Conservation (phyloP, 352 stramenopile genomes). For the Globisporangium paddicum region DNA sequence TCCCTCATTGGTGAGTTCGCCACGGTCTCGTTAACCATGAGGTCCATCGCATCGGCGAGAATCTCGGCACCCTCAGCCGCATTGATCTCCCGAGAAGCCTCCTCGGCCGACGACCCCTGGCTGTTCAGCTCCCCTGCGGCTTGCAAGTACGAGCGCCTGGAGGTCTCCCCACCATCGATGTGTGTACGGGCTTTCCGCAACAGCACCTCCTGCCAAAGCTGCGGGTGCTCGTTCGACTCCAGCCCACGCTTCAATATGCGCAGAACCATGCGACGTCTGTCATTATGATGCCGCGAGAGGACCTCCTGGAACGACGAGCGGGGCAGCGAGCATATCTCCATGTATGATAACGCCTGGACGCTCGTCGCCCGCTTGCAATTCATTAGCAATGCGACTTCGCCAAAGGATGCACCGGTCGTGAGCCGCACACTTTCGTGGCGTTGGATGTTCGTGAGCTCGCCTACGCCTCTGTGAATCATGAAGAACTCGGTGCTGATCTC, state of each 20-base stretch:
- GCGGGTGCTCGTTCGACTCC: constrained; percentile 18
- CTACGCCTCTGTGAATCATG: constrained; percentile 33
- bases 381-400: constrained; percentile 18
- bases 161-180: not conserved
- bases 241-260: constrained; percentile 16
- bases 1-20: not conserved
- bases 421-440: constrained; percentile 8
- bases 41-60: not conserved
- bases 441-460: constrained; percentile 16
- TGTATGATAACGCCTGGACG: constrained; percentile 17
- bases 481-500: constrained; percentile 35
- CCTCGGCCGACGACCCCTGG: not conserved
- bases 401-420: constrained; percentile 13
- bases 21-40: not conserved
- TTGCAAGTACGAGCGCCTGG: not conserved
- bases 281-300: constrained; percentile 15
- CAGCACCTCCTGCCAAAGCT: constrained; percentile 15
- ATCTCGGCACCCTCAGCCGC: constrained; percentile 4
- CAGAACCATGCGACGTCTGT: constrained; percentile 16
- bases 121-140: not conserved
- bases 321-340: constrained; percentile 20
- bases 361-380: constrained; percentile 19
- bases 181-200: not conserved
- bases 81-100: not conserved
- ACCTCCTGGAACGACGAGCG: constrained; percentile 14